phyloP scores from a whole-genome alignment of 139 green algal genomes.

The Chlamydomonas incerta region DNA sequence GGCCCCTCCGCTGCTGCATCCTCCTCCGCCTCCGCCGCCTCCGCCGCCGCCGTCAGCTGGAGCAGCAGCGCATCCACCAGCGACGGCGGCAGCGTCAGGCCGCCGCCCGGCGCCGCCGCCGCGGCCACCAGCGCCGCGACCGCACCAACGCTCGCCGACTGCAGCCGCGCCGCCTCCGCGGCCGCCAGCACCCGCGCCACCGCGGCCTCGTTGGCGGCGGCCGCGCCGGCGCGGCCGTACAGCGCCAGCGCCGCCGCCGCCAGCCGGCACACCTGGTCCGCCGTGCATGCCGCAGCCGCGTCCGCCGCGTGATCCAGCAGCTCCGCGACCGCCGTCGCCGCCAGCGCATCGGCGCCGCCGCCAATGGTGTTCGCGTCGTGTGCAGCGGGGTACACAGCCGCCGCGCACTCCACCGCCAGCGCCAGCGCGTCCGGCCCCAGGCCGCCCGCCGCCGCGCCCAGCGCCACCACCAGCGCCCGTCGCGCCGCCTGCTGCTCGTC shows the following conservation, averaged over 20 bases:
- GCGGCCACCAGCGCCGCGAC: neutral
- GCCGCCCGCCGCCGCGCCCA: neutral
- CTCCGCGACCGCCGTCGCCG: neutral
- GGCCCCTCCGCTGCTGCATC: neutral
- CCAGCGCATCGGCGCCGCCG: neutral
- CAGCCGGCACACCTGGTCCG: neutral
- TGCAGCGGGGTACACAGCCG: neutral
- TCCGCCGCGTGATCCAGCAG: neutral
- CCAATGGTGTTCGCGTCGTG: neutral
- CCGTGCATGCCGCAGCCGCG: neutral
- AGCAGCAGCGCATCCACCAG: neutral
- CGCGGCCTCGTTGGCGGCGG: neutral
- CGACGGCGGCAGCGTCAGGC: neutral
- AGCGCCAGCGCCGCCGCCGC: constrained; percentile 17
- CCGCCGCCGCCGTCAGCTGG: neutral
- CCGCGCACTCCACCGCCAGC: constrained; percentile 3
- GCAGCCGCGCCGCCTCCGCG: neutral
- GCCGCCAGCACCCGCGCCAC: neutral
- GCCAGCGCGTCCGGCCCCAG: neutral
- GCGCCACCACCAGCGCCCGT: neutral
- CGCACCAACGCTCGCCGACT: neutral
- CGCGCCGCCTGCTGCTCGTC: no score
- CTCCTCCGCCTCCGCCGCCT: neutral
- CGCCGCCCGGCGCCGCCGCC: neutral
- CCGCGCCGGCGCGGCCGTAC: neutral